Percentiles rank a stretch among this genome's conserved stretches.
Evolutionary conservation across 768 basidiomycete genomes (phyloP).

Genomic region (Mycena filopes): DNA sequence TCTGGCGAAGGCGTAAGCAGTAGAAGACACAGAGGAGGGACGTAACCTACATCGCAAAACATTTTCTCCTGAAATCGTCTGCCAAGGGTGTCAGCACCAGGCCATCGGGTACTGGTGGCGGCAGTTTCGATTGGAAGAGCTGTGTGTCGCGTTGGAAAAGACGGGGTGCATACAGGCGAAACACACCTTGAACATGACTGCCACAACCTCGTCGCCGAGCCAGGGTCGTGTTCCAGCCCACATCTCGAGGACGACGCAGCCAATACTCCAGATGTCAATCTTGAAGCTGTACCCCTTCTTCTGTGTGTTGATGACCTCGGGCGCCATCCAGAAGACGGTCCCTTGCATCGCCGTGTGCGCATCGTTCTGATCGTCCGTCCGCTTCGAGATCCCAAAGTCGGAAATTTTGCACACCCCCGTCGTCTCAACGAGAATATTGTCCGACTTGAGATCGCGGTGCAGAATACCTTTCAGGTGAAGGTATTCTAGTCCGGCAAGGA

Average conservation of each 20-base stretch:
- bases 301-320: conserved; percentile 89
- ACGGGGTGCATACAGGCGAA: conserved; percentile 7
- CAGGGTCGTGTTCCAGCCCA: conserved; percentile 97
- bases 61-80: conserved; percentile 86
- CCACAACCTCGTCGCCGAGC: conserved; percentile 88
- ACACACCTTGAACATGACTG: conserved; percentile 93
- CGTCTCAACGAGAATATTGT: conserved; percentile 96
- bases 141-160: conserved; percentile 42
- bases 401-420: conserved; percentile 96
- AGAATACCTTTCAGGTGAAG: conserved; percentile 92
- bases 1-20: conserved; percentile 48
- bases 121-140: conserved; percentile 86
- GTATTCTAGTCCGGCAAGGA: conserved; percentile 91
- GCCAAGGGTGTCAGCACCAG: conserved; percentile 80
- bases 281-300: conserved; percentile 96
- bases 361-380: conserved; percentile 88
- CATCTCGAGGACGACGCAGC: conserved; percentile 99
- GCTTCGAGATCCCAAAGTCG: conserved; percentile 98
- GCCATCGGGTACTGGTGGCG: conserved; percentile 91
- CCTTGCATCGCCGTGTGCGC: conserved; percentile 96
- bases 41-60: conserved; percentile 84
- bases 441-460: conserved; percentile 96
- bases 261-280: conserved; percentile 98
- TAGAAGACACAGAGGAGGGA: conserved; percentile 6
- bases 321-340: conserved; percentile 99